phyloP scores from a whole-genome alignment of 768 basidiomycete genomes.

The Suillus placidus region DNA sequence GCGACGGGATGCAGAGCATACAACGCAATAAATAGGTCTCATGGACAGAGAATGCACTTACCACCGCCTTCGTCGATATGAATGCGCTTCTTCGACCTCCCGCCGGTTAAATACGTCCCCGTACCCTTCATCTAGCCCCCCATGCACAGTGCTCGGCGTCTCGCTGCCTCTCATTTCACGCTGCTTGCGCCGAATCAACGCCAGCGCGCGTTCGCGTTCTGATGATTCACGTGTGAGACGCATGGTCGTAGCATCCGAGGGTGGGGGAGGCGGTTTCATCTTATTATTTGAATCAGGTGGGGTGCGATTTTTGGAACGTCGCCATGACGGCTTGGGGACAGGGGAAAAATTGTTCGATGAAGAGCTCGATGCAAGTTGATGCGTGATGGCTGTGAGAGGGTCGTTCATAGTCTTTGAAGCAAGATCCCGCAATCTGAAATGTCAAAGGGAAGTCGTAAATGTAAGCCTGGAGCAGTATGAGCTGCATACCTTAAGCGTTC shows the following conservation, averaged over 20 bases:
- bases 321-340: conserved; percentile 13
- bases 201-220: conserved; percentile 75
- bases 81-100: conserved; percentile 73
- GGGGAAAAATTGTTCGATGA: conserved; percentile 23
- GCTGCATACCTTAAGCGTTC: conserved; percentile 39
- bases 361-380: conserved; percentile 55
- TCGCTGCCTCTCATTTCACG: conserved; percentile 53
- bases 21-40: not conserved
- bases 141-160: conserved; percentile 72
- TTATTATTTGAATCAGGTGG: too few relatives aligned
- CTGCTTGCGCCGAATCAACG: conserved; percentile 66
- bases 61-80: conserved; percentile 46
- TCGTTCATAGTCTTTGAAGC: conserved; percentile 66
- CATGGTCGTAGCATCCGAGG: too few relatives aligned
- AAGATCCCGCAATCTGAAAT: conserved; percentile 59
- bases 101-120: conserved; percentile 69
- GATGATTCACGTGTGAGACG: conserved; percentile 19
- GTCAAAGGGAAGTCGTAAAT: not conserved
- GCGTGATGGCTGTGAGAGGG: conserved; percentile 74
- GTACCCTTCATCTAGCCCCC: conserved; percentile 52
- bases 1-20: not conserved
- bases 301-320: too few relatives aligned
- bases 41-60: not conserved
- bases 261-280: too few relatives aligned
- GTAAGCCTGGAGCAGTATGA: not conserved